phyloP scores from a whole-genome alignment of 106 monocot genomes.

The Dendrobium nobile region DNA sequence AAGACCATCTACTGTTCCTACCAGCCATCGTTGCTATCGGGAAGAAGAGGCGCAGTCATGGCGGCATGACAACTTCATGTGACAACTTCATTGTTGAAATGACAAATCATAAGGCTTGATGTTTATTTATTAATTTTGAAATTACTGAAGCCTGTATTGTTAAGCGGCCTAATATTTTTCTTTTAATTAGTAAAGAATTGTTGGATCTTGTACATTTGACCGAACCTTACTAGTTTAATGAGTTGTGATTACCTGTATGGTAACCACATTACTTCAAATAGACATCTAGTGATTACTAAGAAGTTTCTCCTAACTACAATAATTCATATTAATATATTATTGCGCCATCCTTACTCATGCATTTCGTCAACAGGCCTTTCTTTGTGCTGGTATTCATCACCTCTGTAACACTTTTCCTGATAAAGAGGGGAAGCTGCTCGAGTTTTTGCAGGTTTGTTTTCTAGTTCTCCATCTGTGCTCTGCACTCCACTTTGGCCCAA shows the following conservation, averaged over 20 bases:
- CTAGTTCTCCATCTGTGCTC: background rate
- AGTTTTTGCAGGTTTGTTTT: constrained; percentile 6
- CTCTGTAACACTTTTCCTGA: background rate
- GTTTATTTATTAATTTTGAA: too few relatives aligned
- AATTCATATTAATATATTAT: background rate
- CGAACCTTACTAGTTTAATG: background rate
- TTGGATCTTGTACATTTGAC: background rate
- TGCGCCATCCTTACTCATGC: background rate
- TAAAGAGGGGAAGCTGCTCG: background rate
- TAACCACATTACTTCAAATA: background rate
- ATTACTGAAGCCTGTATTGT: too few relatives aligned
- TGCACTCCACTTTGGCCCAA: too few relatives aligned
- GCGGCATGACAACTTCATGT: too few relatives aligned
- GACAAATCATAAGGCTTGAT: too few relatives aligned
- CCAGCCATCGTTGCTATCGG: too few relatives aligned
- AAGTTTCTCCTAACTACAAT: background rate
- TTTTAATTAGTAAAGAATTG: too few relatives aligned
- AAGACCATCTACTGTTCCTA: too few relatives aligned
- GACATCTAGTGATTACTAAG: background rate
- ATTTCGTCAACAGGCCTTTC: background rate
- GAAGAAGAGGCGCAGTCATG: too few relatives aligned
- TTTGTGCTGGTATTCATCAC: constrained; percentile 2
- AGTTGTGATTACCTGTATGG: background rate
- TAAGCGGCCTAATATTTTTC: too few relatives aligned
- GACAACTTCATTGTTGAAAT: too few relatives aligned